Base-by-base conservation (phyloP, 164 flowering plant species). In the Umbilicus rupestris region DNA sequence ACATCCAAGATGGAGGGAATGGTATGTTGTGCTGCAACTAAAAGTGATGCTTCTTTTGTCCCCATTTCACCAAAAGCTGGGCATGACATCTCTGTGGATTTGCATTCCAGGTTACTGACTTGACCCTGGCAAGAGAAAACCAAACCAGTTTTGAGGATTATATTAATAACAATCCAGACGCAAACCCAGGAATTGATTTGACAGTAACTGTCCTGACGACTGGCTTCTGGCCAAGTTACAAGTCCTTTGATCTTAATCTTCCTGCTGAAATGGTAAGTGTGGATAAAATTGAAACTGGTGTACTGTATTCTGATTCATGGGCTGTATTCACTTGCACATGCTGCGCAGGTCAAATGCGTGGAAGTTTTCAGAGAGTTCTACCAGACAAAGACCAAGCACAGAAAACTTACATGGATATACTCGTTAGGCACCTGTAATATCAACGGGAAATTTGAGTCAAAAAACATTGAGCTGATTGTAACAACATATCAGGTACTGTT, bases 161-260 rank as follows among this genome's bases (percentile, higher is more conserved):
- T 68, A 69, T 82, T 14, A 30, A 46, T 17, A 64, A 67, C n/a
- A 76, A 80, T 41, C 65, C 74, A 6, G 39, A 42, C 60, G 62
- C 71, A 28, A 69, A 65, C 71, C 76, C 72, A 15, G 96, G 96
- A 63, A 89, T 92, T 68, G 97, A 92, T 72, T 80, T 92, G 82
- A 82, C 96, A 15, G 97, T 89, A 47, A 92, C 97, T 63, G 94
- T 92, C 31, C 73, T 92, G 55, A 92, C 97, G 19, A 89, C 96
- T 52, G 97, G 97, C 60, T 89, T 86, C 76, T 92, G 96, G 97
- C 96, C 96, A 28, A 92, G 87, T 76, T 92, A 92, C 78, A 92
- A 89, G 73, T 86, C 97, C 19, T 85, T 83, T 76, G 95, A 87
- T 75, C 83, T 92, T 41, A 87, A 89, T 69, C 90, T 92, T 44